Evolutionary conservation across 495 filamentous ascomycete species (phyloP), one percentile per base, ranked within the genome.

Genomic region (Aspergillus haitiensis): DNA sequence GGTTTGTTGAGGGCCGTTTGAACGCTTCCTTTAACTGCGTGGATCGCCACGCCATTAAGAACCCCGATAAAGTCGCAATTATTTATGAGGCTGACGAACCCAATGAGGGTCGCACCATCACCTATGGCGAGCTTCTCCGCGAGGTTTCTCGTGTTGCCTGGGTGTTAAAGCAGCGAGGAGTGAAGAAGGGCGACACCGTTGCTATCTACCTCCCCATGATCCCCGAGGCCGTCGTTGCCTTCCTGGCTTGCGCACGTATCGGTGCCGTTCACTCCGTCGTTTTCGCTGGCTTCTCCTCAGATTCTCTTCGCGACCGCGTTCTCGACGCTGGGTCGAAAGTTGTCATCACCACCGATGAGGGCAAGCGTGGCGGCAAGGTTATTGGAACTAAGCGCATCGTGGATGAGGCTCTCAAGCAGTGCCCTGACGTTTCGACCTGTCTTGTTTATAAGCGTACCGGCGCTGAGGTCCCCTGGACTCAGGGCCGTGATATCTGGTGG

Each of bases 301-400:
- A 97, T 70, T 97, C 95, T 6, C 87, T 99, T 33, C 90, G 92
- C 56, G 94, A 99, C 75, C 94, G 94, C 73, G 93, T 98, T 58
- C 76, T 93, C 42, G 94, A 99, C 70, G 94, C 89, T 53, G 74
- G 89, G 50, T 93, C 88, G 67, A 93, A 86, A 75, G 89, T 98
- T 37, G 89, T 97, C 70, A 96, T 99, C 68, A 98, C 95, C 37
- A 88, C 91, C 16, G 94, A 98, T 71, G 95, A 98, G 82, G 95
- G 94, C 65, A 96, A 93, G 83, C 89, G 95, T 66, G 94, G 95
- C 70, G 94, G 94, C 59, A 99, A 98, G 82, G 76, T 96, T 62
- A 98, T 99, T 68, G 92, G 92, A 52, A 98, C 95, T 57, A 98
- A 99, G 86, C 94, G 94, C 81, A 98, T 99, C 72, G 94, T 98